Percentiles rank a stretch among this genome's conserved stretches.
Evolutionary conservation across 2,329 filamentous ascomycete genomes (phyloP).

Genomic region (Sodiomyces alkalinus): DNA sequence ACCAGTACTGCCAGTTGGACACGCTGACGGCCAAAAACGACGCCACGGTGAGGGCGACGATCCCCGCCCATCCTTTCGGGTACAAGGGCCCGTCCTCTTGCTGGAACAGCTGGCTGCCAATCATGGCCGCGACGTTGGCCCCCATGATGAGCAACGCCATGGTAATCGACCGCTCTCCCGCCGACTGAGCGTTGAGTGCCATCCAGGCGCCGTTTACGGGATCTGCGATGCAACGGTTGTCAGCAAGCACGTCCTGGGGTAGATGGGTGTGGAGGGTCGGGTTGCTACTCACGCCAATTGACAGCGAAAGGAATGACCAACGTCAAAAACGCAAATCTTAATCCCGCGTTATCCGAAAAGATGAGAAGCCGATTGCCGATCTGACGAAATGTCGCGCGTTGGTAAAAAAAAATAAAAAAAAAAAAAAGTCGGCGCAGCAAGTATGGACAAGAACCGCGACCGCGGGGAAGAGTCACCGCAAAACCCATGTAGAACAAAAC

Average conservation of each 20-base stretch:
- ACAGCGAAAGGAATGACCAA: constrained; percentile 11
- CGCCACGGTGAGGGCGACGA: constrained; percentile 2
- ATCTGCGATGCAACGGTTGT: constrained; percentile 2
- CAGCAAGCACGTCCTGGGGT: too few species aligned
- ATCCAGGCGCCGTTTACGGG: constrained; percentile 15
- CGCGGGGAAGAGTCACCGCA: constrained; percentile 4
- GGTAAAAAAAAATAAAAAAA: too few species aligned
- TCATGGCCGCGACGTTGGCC: constrained; percentile 13
- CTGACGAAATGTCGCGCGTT: constrained; percentile 5
- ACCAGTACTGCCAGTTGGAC: constrained; percentile 2
- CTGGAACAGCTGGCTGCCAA: constrained; percentile 15
- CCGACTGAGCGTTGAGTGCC: constrained; percentile 11
- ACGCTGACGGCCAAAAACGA: neutral
- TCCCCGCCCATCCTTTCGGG: constrained; percentile 12
- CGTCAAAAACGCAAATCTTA: constrained; percentile 13
- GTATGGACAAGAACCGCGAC: too few species aligned
- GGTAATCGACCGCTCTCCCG: constrained; percentile 15
- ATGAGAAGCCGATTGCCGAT: constrained; percentile 14
- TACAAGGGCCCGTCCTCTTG: constrained; percentile 13
- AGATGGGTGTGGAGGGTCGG: too few species aligned
- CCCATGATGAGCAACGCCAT: constrained; percentile 17
- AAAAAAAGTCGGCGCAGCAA: too few species aligned
- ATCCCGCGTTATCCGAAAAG: constrained; percentile 10
- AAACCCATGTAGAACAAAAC: constrained; percentile 13
- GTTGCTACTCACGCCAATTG: constrained; percentile 13